Conservation (phyloP, 2,329 filamentous ascomycete genomes). For the Cyphellophora attinorum region DNA sequence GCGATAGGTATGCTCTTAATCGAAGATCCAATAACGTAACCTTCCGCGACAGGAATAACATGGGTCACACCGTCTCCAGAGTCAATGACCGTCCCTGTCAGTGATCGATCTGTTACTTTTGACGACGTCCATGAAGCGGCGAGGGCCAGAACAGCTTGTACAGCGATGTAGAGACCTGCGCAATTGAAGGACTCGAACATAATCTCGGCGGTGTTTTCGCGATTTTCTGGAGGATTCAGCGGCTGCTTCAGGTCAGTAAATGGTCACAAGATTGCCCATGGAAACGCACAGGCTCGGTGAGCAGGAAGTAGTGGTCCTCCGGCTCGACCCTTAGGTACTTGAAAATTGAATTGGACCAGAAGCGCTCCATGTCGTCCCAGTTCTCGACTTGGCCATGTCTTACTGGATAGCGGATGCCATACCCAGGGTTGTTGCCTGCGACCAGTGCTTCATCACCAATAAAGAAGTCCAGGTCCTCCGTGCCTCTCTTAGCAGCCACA, state of each 20-base stretch:
- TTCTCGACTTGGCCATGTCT: slow-evolving; percentile 98
- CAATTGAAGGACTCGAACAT: slow-evolving; percentile 99
- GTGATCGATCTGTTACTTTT: slow-evolving; percentile 89
- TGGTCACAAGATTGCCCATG: too few relatives aligned
- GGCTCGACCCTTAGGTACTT: slow-evolving; percentile 97
- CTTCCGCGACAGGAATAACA: slow-evolving; percentile 96
- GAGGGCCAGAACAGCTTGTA: slow-evolving; percentile 91
- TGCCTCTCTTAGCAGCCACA: slow-evolving; percentile 83
- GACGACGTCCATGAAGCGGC: slow-evolving; percentile 98
- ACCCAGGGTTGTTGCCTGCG: slow-evolving; percentile 77
- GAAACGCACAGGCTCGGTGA: slow-evolving; percentile 88
- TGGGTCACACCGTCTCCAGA: slow-evolving; percentile 98
- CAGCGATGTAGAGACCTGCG: slow-evolving; percentile 95
- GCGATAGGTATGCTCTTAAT: slow-evolving; percentile 99
- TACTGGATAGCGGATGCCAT: slow-evolving; percentile 95
- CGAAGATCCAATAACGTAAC: slow-evolving; percentile 96
- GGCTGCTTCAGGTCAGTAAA: slow-evolving; percentile 50
- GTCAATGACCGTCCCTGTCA: slow-evolving; percentile 96
- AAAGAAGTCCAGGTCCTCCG: slow-evolving; percentile 96
- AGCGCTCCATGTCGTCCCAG: slow-evolving; percentile 99
- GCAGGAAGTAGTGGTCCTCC: slow-evolving; percentile 95
- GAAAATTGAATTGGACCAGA: slow-evolving; percentile 99
- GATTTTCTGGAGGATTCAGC: slow-evolving; percentile 95
- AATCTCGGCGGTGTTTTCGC: slow-evolving; percentile 97
- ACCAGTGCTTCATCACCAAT: slow-evolving; percentile 93